Base-by-base conservation (phyloP, 1,284 basidiomycete species). In the Thelephora terrestris region DNA sequence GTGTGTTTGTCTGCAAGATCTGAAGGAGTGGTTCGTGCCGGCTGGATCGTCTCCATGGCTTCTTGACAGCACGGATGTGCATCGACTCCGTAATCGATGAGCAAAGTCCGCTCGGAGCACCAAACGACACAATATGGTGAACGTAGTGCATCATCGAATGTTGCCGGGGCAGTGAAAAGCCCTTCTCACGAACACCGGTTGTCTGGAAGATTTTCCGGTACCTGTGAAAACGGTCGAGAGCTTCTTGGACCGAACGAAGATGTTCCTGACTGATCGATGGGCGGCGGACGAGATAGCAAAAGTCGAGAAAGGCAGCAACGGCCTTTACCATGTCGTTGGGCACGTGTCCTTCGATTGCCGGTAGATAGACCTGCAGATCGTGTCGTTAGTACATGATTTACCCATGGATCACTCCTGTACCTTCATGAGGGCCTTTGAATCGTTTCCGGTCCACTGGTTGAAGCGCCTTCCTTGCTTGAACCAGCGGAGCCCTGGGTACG, bases 401-500 rank as follows among this genome's bases (percentile, higher is more conserved):
- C 27, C 16, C 12, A 7, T 5, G 12, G 1, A 12, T 25, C 16
- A 14, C 2, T 29, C 25, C 45, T 25, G 23, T 45, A 54, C 58
- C 55, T 59, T 59, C 57, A 59, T 59, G 2, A 60, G 34, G 0
- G 49, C 58, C 39, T 58, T 57, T 0, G 56, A 58, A 24, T 60
- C 53, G 18, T 60, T 40, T 0, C 58, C 58, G 2, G 57, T 60
- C 58, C 58, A 60, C 36, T 56, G 52, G 16, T 53, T 54, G 47
- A 59, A 59, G 40, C 48, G 47, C 7, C 50, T 42, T 0, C 57
- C 55, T 23, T 57, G 21, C 0, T 45, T 50, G 32, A 59, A 59
- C 0, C 51, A 47, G 0, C 53, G 49, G 1, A 59, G 43, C 1
- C 54, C 57, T 2, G 54, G 49, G 29, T 57, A 59, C 7, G 37